Base-by-base conservation (phyloP, 176 grass and related monocot species). In the Oryza brachyantha region DNA sequence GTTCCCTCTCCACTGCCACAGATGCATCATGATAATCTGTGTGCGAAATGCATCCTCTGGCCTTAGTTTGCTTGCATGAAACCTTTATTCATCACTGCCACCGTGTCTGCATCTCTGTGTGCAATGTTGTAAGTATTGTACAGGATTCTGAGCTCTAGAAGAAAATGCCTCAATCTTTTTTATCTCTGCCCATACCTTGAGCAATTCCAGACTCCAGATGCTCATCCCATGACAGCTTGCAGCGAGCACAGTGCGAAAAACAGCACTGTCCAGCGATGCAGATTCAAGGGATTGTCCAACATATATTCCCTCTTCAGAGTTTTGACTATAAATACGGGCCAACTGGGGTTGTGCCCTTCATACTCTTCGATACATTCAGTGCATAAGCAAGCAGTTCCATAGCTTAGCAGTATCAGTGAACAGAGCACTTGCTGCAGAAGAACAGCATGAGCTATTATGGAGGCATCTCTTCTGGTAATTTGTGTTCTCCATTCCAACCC, bases 391-490 rank as follows among this genome's bases (percentile, higher is more conserved):
- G 21, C 36, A 31, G 39, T 9, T 48, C 16, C 64, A 19, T 24
- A 73, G 46, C 80, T 70, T 78, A 52, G 25, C 68, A 74, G 70
- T 63, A 68, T 68, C 52, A 66, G 46, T 64, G 29, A 34, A 29
- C 26, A 78, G 80, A 50, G 46, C 60, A 61, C 45, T 48, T 87
- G 29, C 58, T 78, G 61, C 61, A 71, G 61, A 73, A 69, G n/a
- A 69, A 77, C 50, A 70, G 19, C 48, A 95, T 95, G 93, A 95
- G 90, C 83, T 88, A 88, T 54, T 90, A 92, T 3, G 89, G 93
- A 63, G 90, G 78, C 84, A 92, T 86, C 78, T 90, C 93, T 87
- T 92, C 93, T 68, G 89, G 93, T 95, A 81, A 68, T 57, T 19
- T 74, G 5, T 48, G 75, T 84, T 52, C 70, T 72, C 73, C 74